These are phyloP conservation scores for Zygosaccharomyces bailii DNA, from an alignment of 805 yeast species.

Conservation along the genomic window DNA sequence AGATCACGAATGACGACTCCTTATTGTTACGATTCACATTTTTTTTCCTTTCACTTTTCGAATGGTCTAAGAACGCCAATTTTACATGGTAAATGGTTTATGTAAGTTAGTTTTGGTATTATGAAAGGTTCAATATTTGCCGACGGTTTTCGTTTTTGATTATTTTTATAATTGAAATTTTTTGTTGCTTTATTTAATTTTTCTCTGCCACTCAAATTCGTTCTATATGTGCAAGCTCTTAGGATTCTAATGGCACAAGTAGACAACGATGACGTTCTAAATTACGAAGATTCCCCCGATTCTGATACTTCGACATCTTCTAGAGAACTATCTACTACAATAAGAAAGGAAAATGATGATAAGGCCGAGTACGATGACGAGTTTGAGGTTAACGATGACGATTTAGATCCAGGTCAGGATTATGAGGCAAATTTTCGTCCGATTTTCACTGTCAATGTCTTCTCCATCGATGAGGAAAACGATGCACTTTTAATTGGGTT, in stretches of 20 bases:
- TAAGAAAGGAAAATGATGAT: constrained; percentile 18
- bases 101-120: neutral
- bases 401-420: neutral
- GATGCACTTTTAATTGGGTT: constrained; percentile 23
- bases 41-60: neutral
- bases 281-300: constrained; percentile 10
- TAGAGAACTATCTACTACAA: constrained; percentile 16
- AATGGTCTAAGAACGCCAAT: neutral
- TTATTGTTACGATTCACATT: neutral
- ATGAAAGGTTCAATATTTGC: neutral
- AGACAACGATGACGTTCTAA: neutral
- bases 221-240: neutral
- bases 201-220: neutral
- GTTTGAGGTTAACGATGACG: constrained; percentile 1
- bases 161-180: neutral
- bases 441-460: constrained; percentile 15
- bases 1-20: constrained; percentile 1
- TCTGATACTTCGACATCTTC: constrained; percentile 14
- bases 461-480: constrained; percentile 10
- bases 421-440: constrained; percentile 14
- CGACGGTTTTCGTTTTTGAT: neutral
- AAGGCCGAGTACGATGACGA: constrained; percentile 12
- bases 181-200: neutral
- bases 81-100: neutral
- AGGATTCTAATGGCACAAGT: constrained; percentile 1